A percentile compares a stretch with the other conserved stretches of the same genome.
phyloP scores from a whole-genome alignment of 116 monocot genomes.

The Zostera marina region DNA sequence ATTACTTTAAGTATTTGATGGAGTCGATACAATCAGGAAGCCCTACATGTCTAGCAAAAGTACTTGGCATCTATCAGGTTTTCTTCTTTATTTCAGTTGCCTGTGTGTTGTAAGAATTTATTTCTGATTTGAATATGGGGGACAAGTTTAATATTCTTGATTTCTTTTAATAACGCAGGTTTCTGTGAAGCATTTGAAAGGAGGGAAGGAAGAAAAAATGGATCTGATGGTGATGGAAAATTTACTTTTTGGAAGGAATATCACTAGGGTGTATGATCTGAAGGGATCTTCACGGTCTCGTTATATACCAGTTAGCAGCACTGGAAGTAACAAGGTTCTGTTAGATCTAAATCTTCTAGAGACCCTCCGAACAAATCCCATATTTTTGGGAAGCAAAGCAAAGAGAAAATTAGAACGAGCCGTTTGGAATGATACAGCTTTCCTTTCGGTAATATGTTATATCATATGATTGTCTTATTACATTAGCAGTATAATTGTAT shows the following conservation, averaged over 20 bases:
- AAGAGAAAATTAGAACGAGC: conserved; percentile 66
- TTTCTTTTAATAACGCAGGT: conserved; percentile 26
- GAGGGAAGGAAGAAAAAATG: conserved; percentile 55
- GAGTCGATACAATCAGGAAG: conserved; percentile 57
- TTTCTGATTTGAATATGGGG: background rate
- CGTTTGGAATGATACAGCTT: conserved; percentile 94
- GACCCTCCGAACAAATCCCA: conserved; percentile 62
- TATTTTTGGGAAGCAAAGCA: conserved; percentile 74
- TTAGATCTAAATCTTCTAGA: conserved; percentile 78
- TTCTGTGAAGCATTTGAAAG: conserved; percentile 40
- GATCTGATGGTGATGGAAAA: conserved; percentile 93
- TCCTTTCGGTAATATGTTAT: conserved; percentile 45
- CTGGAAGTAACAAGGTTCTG: conserved; percentile 51
- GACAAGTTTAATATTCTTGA: background rate
- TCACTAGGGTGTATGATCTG: conserved; percentile 70
- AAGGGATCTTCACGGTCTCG: conserved; percentile 78
- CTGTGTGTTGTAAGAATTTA: background rate
- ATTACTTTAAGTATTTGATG: conserved; percentile 58
- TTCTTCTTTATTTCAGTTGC: conserved; percentile 1
- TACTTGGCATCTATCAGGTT: conserved; percentile 85
- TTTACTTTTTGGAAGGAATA: conserved; percentile 50
- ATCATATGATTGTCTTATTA: background rate
- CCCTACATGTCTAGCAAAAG: conserved; percentile 82
- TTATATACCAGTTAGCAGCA: conserved; percentile 43
- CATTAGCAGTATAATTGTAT: background rate